Evolutionary conservation across 2,329 filamentous ascomycete species (phyloP).

Genomic region (Pseudogymnoascus sp.): DNA sequence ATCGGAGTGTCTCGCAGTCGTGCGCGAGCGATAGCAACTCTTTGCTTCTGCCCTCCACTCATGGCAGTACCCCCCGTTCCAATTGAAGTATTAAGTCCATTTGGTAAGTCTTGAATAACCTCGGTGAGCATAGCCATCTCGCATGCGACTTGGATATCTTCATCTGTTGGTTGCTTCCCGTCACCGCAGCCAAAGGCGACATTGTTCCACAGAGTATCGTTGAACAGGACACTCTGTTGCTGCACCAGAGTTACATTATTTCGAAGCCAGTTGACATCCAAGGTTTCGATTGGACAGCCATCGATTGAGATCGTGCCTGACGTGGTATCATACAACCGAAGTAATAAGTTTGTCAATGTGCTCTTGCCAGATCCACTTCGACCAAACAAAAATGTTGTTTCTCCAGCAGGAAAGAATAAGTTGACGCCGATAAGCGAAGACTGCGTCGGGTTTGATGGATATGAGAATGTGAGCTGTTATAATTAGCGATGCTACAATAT

Average conservation of each 20-base stretch:
- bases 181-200: slow-evolving; percentile 59
- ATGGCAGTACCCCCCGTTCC: slow-evolving; percentile 61
- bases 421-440: slow-evolving; percentile 51
- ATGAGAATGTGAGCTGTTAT: slow-evolving; percentile 67
- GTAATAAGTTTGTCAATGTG: slow-evolving; percentile 70
- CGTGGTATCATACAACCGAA: slow-evolving; percentile 64
- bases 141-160: slow-evolving; percentile 53
- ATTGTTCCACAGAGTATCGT: slow-evolving; percentile 70
- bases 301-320: slow-evolving; percentile 63
- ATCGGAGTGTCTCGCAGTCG: slow-evolving; percentile 68
- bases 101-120: slow-evolving; percentile 56
- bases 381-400: slow-evolving; percentile 74
- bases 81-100: slow-evolving; percentile 63
- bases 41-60: slow-evolving; percentile 79
- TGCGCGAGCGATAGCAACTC: slow-evolving; percentile 71
- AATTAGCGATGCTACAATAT: slow-evolving; percentile 6
- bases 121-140: slow-evolving; percentile 60
- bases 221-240: slow-evolving; percentile 73
- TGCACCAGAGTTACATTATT: slow-evolving; percentile 73
- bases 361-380: slow-evolving; percentile 88
- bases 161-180: slow-evolving; percentile 38
- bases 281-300: slow-evolving; percentile 45
- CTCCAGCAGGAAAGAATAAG: slow-evolving; percentile 62
- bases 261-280: slow-evolving; percentile 66
- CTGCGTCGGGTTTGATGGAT: slow-evolving; percentile 59